Evolutionary conservation across 179 eudicot species (phyloP), one percentile per base, ranked within the genome.

Genomic region (Spinacia oleracea): DNA sequence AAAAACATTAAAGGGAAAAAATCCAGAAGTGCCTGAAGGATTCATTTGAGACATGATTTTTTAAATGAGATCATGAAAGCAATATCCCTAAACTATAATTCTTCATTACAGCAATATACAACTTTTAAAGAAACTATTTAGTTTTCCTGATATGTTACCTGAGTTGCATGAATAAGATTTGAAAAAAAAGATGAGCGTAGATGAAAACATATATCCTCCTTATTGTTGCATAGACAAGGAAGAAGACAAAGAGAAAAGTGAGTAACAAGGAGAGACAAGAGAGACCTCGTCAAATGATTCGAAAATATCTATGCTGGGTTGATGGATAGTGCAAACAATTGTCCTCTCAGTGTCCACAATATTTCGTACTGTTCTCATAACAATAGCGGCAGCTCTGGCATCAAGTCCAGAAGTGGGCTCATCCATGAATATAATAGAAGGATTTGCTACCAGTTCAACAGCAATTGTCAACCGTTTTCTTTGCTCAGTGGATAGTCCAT

Each of bases 371-470:
- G 98, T 93, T 84, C 98, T 90, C 97, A 94, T 94, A 66, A 94
- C 98, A 73, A 94, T 93, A 79, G 98, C 98, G 78, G 98, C 98
- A 31, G 97, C 77, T 79, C 98, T 88, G 63, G 97, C 98, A 93
- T 94, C 98, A 38, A 94, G 89, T 73, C 98, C 98, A 43, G 98
- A 91, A 53, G 98, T 94, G 6, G 98, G 98, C 76, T 94, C 98
- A 78, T 94, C 98, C 98, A 93, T 94, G 92, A 94, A 94, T 21
- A 94, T 90, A 68, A 94, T 93, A 40, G 97, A 94, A 66, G 98
- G 98, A 82, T 94, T 94, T 51, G 98, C 97, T 46, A 94, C 97
- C 55, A 93, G 93, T 77, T 93, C 97, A 77, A 93, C 90, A n/a
- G 98, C 98, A 83, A 94, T 93, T 3, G 98, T 94, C 79, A 94